These are phyloP conservation scores for Thuja plicata DNA, from an alignment of 83 land plant species.

Conservation along the genomic window DNA sequence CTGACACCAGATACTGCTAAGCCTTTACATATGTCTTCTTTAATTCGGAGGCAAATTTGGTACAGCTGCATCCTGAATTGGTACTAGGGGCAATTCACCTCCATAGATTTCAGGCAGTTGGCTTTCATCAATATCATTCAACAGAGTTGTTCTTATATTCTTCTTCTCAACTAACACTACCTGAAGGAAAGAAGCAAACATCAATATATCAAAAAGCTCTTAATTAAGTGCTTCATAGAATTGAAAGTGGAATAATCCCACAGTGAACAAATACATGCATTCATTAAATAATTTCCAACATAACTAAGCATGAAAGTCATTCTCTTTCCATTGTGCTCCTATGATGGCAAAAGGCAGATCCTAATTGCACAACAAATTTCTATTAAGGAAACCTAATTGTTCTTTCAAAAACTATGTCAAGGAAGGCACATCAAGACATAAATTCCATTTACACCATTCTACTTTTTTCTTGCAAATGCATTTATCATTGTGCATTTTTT, in stretches of 20 bases:
- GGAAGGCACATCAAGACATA: neutral
- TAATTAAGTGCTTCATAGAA: neutral
- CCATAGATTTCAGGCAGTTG: conserved; percentile 78
- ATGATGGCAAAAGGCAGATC: neutral
- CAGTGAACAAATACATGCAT: neutral
- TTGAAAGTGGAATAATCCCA: neutral
- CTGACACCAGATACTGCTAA: neutral
- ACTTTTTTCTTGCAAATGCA: neutral
- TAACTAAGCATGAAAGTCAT: neutral
- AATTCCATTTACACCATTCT: neutral
- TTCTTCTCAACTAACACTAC: conserved; percentile 68
- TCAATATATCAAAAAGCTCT: neutral
- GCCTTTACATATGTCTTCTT: neutral
- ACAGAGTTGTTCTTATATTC: conserved; percentile 43
- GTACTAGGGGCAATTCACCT: conserved; percentile 48
- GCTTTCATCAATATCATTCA: conserved; percentile 71
- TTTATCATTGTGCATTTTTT: neutral
- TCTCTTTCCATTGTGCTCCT: neutral
- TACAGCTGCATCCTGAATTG: conserved; percentile 22
- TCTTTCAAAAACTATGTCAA: neutral
- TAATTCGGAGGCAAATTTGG: neutral
- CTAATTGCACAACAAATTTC: neutral
- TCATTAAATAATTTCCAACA: neutral
- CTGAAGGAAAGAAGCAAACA: conserved; percentile 24
- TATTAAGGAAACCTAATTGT: neutral